These are phyloP conservation scores for Fusarium udum DNA, from an alignment of 2,329 filamentous ascomycete genomes.

Conservation along the genomic window DNA sequence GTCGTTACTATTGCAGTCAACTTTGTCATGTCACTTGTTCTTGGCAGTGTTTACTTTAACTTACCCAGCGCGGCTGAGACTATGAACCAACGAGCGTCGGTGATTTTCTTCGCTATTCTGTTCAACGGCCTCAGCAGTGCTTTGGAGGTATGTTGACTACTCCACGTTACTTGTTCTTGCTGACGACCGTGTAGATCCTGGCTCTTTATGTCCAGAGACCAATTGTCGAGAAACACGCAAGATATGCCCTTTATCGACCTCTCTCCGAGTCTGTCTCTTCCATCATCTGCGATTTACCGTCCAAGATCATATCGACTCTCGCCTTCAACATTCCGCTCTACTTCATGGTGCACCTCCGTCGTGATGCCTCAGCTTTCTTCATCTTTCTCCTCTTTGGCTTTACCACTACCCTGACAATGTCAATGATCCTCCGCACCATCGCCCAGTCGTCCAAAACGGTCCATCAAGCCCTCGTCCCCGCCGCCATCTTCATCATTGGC, in stretches of 20 bases:
- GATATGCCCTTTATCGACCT: constrained; percentile 47
- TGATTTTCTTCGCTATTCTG: constrained; percentile 31
- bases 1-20: constrained; percentile 17
- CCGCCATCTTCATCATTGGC: constrained; percentile 30
- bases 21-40: constrained; percentile 21
- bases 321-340: constrained; percentile 57
- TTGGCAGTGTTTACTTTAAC: constrained; percentile 32
- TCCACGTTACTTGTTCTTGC: accelerated
- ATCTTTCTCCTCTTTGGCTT: constrained; percentile 59
- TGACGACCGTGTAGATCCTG: constrained; percentile 14
- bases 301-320: constrained; percentile 49
- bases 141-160: not conserved
- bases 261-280: constrained; percentile 37
- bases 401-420: constrained; percentile 68
- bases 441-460: constrained; percentile 29
- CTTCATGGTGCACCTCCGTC: constrained; percentile 73
- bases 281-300: constrained; percentile 27
- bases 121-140: constrained; percentile 33
- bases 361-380: constrained; percentile 61
- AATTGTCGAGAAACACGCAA: constrained; percentile 47
- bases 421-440: constrained; percentile 63
- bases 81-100: constrained; percentile 11
- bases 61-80: not conserved
- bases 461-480: constrained; percentile 35
- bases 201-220: constrained; percentile 41